These are phyloP conservation scores for Tulasnella sp. DNA, from an alignment of 768 basidiomycete species.

Conservation along the genomic window DNA sequence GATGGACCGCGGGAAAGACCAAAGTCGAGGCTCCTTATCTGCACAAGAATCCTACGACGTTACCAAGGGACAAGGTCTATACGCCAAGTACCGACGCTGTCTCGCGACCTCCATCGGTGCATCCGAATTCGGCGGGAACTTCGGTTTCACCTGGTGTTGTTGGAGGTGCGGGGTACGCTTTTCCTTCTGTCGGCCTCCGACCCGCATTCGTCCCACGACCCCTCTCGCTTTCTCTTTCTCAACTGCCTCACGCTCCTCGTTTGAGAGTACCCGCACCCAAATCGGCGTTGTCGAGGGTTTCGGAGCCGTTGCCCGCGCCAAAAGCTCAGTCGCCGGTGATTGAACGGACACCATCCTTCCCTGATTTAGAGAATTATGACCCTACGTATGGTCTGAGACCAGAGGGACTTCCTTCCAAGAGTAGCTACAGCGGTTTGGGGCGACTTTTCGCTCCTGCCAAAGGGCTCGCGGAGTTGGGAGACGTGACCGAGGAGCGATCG, in stretches of 20 bases:
- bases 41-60: conserved; percentile 39
- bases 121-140: neutral
- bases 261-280: neutral
- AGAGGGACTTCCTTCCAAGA: conserved; percentile 80
- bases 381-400: conserved; percentile 94
- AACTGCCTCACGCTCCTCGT: neutral
- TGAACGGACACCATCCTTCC: conserved; percentile 36
- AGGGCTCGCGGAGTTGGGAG: conserved; percentile 68
- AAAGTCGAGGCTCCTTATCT: conserved; percentile 91
- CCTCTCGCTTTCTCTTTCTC: neutral
- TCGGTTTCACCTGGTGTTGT: conserved; percentile 1
- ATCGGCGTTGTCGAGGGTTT: neutral
- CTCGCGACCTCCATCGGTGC: neutral
- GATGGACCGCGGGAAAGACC: conserved; percentile 67
- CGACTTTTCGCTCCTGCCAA: conserved; percentile 48
- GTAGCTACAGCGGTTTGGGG: conserved; percentile 70
- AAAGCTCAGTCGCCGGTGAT: neutral
- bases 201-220: conserved; percentile 15
- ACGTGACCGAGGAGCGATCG: conserved; percentile 42
- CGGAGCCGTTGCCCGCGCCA: neutral
- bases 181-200: conserved; percentile 19
- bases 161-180: conserved; percentile 19
- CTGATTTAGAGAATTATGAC: conserved; percentile 80
- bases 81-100: conserved; percentile 8
- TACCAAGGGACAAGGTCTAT: conserved; percentile 17